Evolutionary conservation across 164 flowering plant genomes (phyloP), one percentile per base, ranked within the genome.

Genomic region (Aristolochia fimbriata): DNA sequence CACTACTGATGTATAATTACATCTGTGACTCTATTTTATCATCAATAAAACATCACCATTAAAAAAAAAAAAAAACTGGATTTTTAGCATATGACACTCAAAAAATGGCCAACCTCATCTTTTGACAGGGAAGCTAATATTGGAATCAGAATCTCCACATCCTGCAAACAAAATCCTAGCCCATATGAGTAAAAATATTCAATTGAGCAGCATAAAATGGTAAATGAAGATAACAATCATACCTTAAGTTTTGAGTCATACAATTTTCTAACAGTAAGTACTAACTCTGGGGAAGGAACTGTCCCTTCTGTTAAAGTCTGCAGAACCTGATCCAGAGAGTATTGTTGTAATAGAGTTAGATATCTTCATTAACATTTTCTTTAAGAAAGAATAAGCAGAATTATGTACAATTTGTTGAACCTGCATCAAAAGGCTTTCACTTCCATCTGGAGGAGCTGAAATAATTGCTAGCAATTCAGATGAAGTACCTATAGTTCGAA

Each of bases 401-500:
- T 21, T 24, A 51, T 20, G 15, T 37, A 37, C 43, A 10, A 37
- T 37, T 37, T 37, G 43, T 37, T 47, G 4, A 50, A 93, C 99
- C 97, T 85, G 88, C 78, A 77, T 76, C 37, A 91, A 70, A 67
- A 94, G 97, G 63, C 71, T 77, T 67, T 85, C 83, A 58, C 97
- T 84, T 79, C 97, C 99, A 72, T 58, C 57, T 31, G 97, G 99
- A 68, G 91, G 93, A 72, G 88, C 88, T 21, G 96, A 80, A 65
- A 94, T 75, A 68, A 88, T 84, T 61, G 76, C 84, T 65, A 94
- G 95, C 55, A 94, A 81, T 55, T 82, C 86, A 50, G 82, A 48
- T 52, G 97, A 94, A 47, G 94, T 62, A 47, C 97, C 99, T 54
- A 88, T 88, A 2, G 97, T 85, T 61, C 96, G 91, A 51, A 94